These are phyloP conservation scores for Rhizopogon rudus DNA, from an alignment of 768 basidiomycete species.

Conservation along the genomic window DNA sequence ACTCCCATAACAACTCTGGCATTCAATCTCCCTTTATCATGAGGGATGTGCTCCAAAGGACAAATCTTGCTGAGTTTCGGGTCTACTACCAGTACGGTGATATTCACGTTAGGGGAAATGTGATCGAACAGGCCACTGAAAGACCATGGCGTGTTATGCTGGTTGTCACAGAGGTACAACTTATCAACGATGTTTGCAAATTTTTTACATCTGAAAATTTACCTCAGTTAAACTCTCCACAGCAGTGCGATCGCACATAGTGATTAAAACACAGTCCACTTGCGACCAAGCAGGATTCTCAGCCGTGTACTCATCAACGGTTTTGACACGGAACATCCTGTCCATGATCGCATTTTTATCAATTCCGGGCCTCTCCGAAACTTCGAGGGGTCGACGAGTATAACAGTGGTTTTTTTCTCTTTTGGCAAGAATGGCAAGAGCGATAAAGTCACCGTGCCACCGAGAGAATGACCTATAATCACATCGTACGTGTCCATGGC, in stretches of 20 bases:
- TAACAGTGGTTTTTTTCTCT: not conserved
- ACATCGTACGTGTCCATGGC: constrained; percentile 7
- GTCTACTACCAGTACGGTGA: constrained; percentile 13
- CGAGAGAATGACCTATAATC: constrained; percentile 14
- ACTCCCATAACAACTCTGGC: constrained; percentile 3
- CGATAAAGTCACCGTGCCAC: constrained; percentile 6
- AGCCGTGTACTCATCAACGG: constrained; percentile 5
- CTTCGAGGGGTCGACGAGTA: constrained; percentile 13
- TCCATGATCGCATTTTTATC: not conserved
- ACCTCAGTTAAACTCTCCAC: constrained; percentile 7
- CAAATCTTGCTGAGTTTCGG: constrained; percentile 3
- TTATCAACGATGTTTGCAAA: not conserved
- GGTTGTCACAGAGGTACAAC: not conserved
- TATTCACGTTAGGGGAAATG: constrained; percentile 8
- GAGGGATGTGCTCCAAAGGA: constrained; percentile 3
- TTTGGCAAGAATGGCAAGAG: constrained; percentile 8
- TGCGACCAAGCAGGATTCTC: constrained; percentile 13
- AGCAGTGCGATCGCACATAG: constrained; percentile 4
- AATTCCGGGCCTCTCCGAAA: not conserved
- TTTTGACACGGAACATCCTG: constrained; percentile 1
- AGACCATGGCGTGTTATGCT: constrained; percentile 14
- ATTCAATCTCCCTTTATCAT: constrained; percentile 3
- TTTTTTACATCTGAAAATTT: not conserved
- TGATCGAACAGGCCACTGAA: constrained; percentile 7
- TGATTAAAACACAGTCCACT: constrained; percentile 7